Conservation (phyloP, 306 rosid genomes). For the Luffa aegyptiaca region DNA sequence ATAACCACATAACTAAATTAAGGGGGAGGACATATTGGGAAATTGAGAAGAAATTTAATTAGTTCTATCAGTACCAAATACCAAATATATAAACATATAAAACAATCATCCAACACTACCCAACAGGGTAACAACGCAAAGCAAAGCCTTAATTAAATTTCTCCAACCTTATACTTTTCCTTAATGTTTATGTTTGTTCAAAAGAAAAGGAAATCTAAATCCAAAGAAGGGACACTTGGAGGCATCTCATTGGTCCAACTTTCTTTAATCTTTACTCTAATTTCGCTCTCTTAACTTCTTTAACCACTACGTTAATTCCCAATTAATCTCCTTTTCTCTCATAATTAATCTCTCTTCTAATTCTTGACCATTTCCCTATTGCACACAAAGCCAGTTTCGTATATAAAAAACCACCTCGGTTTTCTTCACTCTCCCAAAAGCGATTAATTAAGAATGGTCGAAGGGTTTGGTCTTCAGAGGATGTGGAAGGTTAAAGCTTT, state of each 20-base stretch:
- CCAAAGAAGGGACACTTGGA: conserved; percentile 40
- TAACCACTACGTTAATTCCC: conserved; percentile 40
- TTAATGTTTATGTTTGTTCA: conserved; percentile 6
- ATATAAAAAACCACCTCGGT: conserved; percentile 14
- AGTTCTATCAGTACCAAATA: neutral
- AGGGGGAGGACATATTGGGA: neutral
- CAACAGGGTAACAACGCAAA: neutral
- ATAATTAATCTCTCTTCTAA: conserved; percentile 4
- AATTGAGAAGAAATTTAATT: neutral
- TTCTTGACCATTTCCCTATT: conserved; percentile 8
- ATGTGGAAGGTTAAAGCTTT: conserved; percentile 60
- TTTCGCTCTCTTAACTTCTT: conserved; percentile 17
- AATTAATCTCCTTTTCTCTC: conserved; percentile 4
- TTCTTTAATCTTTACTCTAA: conserved; percentile 40
- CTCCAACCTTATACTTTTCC: neutral
- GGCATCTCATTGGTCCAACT: conserved; percentile 22
- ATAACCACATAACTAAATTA: neutral
- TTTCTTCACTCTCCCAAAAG: neutral
- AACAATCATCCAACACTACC: neutral
- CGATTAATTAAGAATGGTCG: conserved; percentile 20
- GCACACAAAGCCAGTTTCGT: conserved; percentile 3
- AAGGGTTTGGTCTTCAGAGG: conserved; percentile 33
- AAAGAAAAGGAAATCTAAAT: conserved; percentile 15
- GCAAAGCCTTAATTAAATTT: neutral
- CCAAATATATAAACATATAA: neutral